These are phyloP conservation scores for Circinella minor DNA, from an alignment of 371 early-diverging fungal species.

Conservation along the genomic window DNA sequence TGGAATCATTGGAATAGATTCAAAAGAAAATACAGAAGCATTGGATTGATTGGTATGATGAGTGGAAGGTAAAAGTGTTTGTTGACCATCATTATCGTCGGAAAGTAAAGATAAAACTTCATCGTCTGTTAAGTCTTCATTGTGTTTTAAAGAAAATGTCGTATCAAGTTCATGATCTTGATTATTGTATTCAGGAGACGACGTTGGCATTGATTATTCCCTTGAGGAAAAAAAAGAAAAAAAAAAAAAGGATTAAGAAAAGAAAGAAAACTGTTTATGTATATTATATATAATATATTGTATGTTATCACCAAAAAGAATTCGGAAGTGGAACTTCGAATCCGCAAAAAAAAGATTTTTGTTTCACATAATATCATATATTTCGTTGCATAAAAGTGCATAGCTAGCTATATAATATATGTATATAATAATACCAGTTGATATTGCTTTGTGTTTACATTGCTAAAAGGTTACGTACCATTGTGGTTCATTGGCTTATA, in stretches of 20 bases:
- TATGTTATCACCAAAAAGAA: too few species aligned
- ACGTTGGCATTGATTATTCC: not conserved
- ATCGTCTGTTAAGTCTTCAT: constrained; percentile 24
- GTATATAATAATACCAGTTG: too few species aligned
- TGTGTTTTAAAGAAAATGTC: constrained; percentile 3
- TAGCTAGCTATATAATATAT: too few species aligned
- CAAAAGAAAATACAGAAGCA: constrained; percentile 55
- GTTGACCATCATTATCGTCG: constrained; percentile 29
- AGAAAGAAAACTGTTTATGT: too few species aligned
- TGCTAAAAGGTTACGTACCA: too few species aligned
- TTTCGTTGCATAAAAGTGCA: too few species aligned
- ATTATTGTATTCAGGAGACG: not conserved
- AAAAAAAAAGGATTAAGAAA: not conserved
- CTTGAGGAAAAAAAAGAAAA: not conserved
- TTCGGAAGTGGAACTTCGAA: too few species aligned
- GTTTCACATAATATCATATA: too few species aligned
- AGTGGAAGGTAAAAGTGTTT: constrained; percentile 39
- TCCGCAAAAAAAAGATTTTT: too few species aligned
- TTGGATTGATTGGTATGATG: constrained; percentile 39
- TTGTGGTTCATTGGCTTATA: too few species aligned
- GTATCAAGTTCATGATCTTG: constrained; percentile 8
- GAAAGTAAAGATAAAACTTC: constrained; percentile 33
- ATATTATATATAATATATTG: too few species aligned
- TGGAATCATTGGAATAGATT: constrained; percentile 61
- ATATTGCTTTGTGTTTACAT: too few species aligned